Percentiles rank a stretch among this genome's conserved stretches.
These are phyloP conservation scores for Entelexis paramagnoliae DNA, from an alignment of 1,139 yeast genomes.

Conservation along the genomic window DNA sequence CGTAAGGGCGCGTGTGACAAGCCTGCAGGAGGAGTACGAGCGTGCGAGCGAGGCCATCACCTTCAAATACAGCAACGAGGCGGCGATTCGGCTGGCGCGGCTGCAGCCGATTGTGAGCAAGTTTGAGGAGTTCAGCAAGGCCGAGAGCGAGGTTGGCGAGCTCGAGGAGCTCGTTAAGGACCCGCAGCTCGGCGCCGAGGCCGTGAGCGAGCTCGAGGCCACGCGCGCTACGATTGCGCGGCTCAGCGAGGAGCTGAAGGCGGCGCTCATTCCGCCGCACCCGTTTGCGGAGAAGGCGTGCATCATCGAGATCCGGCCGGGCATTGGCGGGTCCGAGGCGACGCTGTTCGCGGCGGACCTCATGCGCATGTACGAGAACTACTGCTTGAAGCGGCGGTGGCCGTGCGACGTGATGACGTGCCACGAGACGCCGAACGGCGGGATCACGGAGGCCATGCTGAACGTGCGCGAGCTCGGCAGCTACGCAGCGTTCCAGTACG, in stretches of 20 bases:
- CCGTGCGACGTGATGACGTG: slow-evolving; percentile 46
- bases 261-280: slow-evolving; percentile 61
- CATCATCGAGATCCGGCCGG: slow-evolving; percentile 79
- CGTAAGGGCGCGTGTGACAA: slow-evolving; percentile 51
- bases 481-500: slow-evolving; percentile 62
- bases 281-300: slow-evolving; percentile 71
- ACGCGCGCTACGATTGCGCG: slow-evolving; percentile 27
- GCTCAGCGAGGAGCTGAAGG: slow-evolving; percentile 37
- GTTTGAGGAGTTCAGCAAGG: slow-evolving; percentile 39
- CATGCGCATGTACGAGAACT: slow-evolving; percentile 68
- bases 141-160: slow-evolving; percentile 30
- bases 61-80: slow-evolving; percentile 44
- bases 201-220: slow-evolving; percentile 31
- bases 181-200: slow-evolving; percentile 37
- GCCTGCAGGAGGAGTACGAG: slow-evolving; percentile 42
- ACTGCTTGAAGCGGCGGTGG: slow-evolving; percentile 61
- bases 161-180: slow-evolving; percentile 32
- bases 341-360: slow-evolving; percentile 73
- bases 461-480: slow-evolving; percentile 68
- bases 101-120: slow-evolving; percentile 46
- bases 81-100: slow-evolving; percentile 48
- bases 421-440: slow-evolving; percentile 47
- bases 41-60: slow-evolving; percentile 43
- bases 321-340: slow-evolving; percentile 95
- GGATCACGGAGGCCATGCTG: slow-evolving; percentile 67